Percentiles rank a stretch among this genome's conserved stretches.
Conservation (phyloP, 1,139 yeast species). For the Meyerozyma elateridarum region DNA sequence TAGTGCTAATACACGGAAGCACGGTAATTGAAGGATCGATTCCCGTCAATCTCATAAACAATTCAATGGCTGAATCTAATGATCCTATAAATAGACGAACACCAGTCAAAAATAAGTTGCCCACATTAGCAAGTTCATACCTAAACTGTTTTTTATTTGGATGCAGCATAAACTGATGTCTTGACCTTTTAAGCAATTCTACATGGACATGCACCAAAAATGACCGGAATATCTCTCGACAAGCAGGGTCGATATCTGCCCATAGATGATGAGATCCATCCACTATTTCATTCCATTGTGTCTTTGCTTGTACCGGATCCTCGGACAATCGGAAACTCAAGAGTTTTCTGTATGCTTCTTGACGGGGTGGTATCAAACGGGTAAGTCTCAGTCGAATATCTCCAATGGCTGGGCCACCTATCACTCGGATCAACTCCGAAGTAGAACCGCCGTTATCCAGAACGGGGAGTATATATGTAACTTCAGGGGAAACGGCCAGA, state of each 20-base stretch:
- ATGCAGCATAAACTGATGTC: constrained; percentile 34
- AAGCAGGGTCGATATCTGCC: constrained; percentile 55
- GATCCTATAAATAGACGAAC: constrained; percentile 80
- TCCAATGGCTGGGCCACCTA: constrained; percentile 96
- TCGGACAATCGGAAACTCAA: constrained; percentile 60
- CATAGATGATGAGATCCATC: constrained; percentile 77
- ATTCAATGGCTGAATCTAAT: constrained; percentile 76
- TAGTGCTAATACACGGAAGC: constrained; percentile 79
- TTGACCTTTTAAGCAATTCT: constrained; percentile 67
- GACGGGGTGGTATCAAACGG: constrained; percentile 54
- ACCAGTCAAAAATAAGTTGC: constrained; percentile 80
- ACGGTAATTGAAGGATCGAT: constrained; percentile 55
- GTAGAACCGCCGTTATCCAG: constrained; percentile 96
- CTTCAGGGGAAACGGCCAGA: constrained; percentile 30
- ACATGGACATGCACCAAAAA: constrained; percentile 76
- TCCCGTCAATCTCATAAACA: constrained; percentile 62
- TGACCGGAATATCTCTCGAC: constrained; percentile 71
- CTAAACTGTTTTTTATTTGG: constrained; percentile 50
- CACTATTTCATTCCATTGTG: constrained; percentile 73
- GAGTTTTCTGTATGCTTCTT: constrained; percentile 40
- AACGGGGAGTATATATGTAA: constrained; percentile 73
- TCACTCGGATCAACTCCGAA: constrained; percentile 79
- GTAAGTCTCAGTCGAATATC: constrained; percentile 82
- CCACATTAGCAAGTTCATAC: constrained; percentile 77
- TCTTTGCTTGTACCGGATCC: constrained; percentile 50